These are phyloP conservation scores for Pseudomicrostroma phylloplanum DNA, from an alignment of 1,284 basidiomycete genomes.

Conservation along the genomic window DNA sequence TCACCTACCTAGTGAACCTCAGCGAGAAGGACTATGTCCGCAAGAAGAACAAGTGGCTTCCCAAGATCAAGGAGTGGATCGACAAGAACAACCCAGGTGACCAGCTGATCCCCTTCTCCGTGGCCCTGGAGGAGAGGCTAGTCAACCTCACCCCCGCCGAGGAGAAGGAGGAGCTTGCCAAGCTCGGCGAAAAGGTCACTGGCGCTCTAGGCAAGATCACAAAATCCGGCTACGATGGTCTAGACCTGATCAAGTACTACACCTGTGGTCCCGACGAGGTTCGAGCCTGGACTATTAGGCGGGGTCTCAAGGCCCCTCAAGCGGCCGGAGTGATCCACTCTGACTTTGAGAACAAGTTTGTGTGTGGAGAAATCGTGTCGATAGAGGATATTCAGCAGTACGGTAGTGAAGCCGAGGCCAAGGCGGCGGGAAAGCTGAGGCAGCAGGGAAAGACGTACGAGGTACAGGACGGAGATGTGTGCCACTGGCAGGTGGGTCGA, in stretches of 20 bases:
- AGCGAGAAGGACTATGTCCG: conserved; percentile 90
- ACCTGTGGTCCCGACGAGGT: conserved; percentile 95
- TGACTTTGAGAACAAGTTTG: conserved; percentile 95
- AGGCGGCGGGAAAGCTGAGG: conserved; percentile 88
- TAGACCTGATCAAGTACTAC: conserved; percentile 57
- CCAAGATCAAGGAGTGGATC: conserved; percentile 98
- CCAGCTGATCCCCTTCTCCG: conserved; percentile 91
- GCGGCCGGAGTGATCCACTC: conserved; percentile 96
- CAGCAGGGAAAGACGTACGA: conserved; percentile 97
- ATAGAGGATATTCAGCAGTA: conserved; percentile 86
- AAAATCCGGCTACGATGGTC: conserved; percentile 46
- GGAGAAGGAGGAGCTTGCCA: conserved; percentile 40
- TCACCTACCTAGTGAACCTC: conserved; percentile 96
- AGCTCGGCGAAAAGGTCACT: conserved; percentile 39
- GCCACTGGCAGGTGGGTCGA: conserved; percentile 21
- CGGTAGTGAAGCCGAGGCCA: conserved; percentile 82
- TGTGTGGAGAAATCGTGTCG: conserved; percentile 98
- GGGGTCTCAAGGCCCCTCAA: conserved; percentile 87
- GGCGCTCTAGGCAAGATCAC: conserved; percentile 48
- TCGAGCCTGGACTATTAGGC: conserved; percentile 89
- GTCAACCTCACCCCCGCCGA: conserved; percentile 53
- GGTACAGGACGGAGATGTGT: conserved; percentile 51
- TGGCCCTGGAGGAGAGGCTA: conserved; percentile 87
- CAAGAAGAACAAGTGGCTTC: conserved; percentile 99
- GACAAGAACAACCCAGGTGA: conserved; percentile 96